Evolutionary conservation across 2,329 filamentous ascomycete genomes (phyloP), one percentile per base, ranked within the genome.

Genomic region (Mariannaea sp.): DNA sequence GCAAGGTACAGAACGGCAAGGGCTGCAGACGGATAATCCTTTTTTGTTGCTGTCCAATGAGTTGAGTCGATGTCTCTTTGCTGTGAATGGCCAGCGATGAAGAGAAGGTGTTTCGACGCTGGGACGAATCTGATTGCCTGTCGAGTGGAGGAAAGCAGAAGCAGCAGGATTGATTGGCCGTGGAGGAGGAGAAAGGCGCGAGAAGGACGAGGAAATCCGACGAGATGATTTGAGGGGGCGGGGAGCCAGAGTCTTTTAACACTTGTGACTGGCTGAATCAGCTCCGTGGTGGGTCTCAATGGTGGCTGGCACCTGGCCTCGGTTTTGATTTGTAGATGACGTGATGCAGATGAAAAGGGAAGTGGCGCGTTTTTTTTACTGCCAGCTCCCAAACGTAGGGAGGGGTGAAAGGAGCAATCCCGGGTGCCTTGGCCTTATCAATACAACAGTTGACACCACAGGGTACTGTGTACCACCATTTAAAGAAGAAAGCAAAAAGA

Each of bases 261-360:
- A 67, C 67, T 67, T 76, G 66, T 80, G 73, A 79, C 73, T 80
- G 77, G 78, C 76, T 78, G 74, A 77, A 68, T 77, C 71, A 76
- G 72, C 73, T 60, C 64, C 33, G 27, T n/a, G 55, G 72, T 75
- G 74, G 76, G 70, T 50, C 69, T 5, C 3, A 5, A 20, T 6
- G 53, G 60, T 62, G 64, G 59, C 62, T 68, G 65, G 68, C 55
- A 50, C 39, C 41, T 45, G 49, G 51, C 47, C 56, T 53, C 58
- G 49, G 42, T 55, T 57, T 49, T 71, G 61, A 72, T 72, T 72
- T 65, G 70, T 36, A 49, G 44, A 66, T 65, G 60, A 58, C 61
- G 61, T 65, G 62, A 65, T 60, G 66, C 66, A 67, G 65, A 17
- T 57, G 58, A 52, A 57, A 59, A 59, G 45, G 42, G 30, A 55